Percentiles rank a stretch among this genome's conserved stretches.
Evolutionary conservation across 208 protist genomes (phyloP).

Genomic region (Leishmania braziliensis): DNA sequence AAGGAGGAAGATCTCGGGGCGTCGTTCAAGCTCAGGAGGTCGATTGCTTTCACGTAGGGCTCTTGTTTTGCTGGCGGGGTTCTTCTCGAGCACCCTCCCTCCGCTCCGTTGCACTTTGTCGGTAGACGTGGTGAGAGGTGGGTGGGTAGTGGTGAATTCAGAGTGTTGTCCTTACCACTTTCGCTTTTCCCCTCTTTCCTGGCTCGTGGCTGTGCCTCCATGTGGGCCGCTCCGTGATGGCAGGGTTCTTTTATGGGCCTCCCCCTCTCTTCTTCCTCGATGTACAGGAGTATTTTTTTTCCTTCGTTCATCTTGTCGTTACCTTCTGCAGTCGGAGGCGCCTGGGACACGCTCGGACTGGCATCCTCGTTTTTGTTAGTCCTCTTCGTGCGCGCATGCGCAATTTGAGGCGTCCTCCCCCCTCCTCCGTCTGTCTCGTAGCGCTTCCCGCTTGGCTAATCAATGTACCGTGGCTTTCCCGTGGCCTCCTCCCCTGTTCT

Average conservation of each 20-base stretch:
- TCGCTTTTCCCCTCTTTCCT: not conserved
- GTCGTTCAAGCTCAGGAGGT: constrained; percentile 17
- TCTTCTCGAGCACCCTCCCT: not conserved
- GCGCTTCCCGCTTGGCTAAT: not conserved
- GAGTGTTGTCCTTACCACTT: no score
- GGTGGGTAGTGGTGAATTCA: not conserved
- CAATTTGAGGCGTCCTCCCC: not conserved
- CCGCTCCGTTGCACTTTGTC: not conserved
- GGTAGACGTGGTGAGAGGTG: not conserved
- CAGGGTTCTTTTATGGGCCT: not conserved
- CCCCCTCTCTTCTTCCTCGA: not conserved
- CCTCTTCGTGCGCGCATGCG: not conserved
- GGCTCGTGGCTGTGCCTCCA: not conserved
- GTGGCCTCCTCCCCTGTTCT: not conserved
- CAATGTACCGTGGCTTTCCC: not conserved
- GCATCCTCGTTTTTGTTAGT: not conserved
- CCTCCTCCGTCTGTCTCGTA: not conserved
- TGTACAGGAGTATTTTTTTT: constrained; percentile 7
- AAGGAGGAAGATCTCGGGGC: constrained; percentile 16
- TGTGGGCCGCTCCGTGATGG: not conserved
- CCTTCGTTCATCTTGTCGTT: no score
- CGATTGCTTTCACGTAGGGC: not conserved
- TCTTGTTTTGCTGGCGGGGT: not conserved
- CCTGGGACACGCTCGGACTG: not conserved
- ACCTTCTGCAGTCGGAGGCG: not conserved